Percentiles rank a stretch among this genome's conserved stretches.
phyloP scores from a whole-genome alignment of 805 yeast species.

The Sugiyamaella qingdaonensis region DNA sequence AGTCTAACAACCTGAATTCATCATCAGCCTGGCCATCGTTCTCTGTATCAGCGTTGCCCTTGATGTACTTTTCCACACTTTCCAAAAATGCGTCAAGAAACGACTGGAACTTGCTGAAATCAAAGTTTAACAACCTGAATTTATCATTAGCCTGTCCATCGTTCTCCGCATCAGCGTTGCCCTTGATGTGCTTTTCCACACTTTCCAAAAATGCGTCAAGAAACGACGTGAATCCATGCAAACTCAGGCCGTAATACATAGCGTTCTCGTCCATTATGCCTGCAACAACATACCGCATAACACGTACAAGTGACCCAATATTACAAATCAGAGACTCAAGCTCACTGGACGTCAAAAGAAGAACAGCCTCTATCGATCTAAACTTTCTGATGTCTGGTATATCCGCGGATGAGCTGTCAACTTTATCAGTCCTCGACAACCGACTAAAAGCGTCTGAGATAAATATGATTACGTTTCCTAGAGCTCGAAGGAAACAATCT shows the following conservation, averaged over 20 bases:
- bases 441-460: not conserved
- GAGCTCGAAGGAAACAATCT: not conserved
- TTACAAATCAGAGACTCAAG: not conserved
- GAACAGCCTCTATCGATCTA: not conserved
- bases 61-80: not conserved
- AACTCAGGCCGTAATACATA: not conserved
- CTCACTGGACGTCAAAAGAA: not conserved
- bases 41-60: too few species aligned
- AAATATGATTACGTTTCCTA: not conserved
- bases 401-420: not conserved
- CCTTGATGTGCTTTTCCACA: not conserved
- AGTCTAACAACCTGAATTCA: too few species aligned
- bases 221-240: not conserved
- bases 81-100: not conserved
- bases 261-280: not conserved
- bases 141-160: too few species aligned
- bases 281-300: not conserved
- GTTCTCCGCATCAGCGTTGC: too few species aligned
- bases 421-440: too few species aligned
- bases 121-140: too few species aligned
- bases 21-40: too few species aligned
- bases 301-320: not conserved
- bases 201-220: not conserved
- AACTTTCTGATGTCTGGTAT: not conserved
- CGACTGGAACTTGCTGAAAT: too few species aligned